Conservation (phyloP, 2,329 filamentous ascomycete species). For the Paradendryphiella salina region DNA sequence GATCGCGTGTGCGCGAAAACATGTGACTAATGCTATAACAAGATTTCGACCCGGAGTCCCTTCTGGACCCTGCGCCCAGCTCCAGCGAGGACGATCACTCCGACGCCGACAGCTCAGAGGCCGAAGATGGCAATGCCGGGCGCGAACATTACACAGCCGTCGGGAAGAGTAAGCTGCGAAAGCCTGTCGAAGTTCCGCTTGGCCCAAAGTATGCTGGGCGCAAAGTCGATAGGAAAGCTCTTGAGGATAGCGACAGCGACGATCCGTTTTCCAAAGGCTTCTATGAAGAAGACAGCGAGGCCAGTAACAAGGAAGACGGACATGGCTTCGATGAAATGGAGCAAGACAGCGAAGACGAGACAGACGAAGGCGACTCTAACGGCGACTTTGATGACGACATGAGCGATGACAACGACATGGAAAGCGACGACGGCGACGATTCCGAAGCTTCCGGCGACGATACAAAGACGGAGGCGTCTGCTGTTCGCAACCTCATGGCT, state of each 20-base stretch:
- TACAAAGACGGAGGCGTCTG: constrained; percentile 50
- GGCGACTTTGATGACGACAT: constrained; percentile 48
- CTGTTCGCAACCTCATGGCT: constrained; percentile 70
- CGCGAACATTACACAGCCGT: constrained; percentile 87
- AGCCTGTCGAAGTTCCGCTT: constrained; percentile 68
- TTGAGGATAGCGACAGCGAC: constrained; percentile 59
- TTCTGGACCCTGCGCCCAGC: constrained; percentile 58
- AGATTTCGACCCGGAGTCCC: constrained; percentile 82
- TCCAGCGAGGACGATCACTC: constrained; percentile 61
- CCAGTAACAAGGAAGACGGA: constrained; percentile 44
- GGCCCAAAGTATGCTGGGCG: constrained; percentile 81
- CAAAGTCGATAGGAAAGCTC: constrained; percentile 69
- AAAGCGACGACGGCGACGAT: constrained; percentile 54
- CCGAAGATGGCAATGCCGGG: constrained; percentile 58
- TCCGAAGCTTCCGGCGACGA: constrained; percentile 31
- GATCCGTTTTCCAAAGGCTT: constrained; percentile 53
- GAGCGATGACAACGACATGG: constrained; percentile 46
- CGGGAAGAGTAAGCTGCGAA: constrained; percentile 82
- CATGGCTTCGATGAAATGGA: constrained; percentile 24
- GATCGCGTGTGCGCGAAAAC: fast-evolving
- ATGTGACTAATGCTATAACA: constrained; percentile 4
- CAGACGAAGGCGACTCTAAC: constrained; percentile 47
- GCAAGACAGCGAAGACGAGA: constrained; percentile 5
- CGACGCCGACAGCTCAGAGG: constrained; percentile 51
- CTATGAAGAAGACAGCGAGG: constrained; percentile 47